Evolutionary conservation across 768 basidiomycete species (phyloP).

Genomic region (Galerina marginata): DNA sequence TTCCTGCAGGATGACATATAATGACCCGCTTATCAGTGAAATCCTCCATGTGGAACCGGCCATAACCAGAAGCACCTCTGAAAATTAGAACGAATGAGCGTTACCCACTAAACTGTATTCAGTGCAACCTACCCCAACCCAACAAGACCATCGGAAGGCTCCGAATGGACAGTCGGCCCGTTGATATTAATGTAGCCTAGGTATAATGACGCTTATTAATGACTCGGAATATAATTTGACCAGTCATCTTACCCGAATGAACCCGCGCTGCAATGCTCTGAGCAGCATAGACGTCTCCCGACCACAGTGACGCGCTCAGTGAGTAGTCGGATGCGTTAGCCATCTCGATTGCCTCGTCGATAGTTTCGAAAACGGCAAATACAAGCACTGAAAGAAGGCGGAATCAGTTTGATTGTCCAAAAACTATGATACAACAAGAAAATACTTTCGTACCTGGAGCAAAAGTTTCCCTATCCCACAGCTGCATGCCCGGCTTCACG

Average conservation of each 20-base stretch:
- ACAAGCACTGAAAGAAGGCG: conserved; percentile 40
- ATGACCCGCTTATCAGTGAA: conserved; percentile 53
- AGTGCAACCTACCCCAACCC: conserved; percentile 50
- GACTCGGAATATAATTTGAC: background rate
- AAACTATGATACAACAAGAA: background rate
- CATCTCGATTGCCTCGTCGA: conserved; percentile 59
- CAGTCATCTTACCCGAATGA: conserved; percentile 44
- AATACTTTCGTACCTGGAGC: conserved; percentile 50
- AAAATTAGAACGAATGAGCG: background rate
- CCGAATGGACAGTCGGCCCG: conserved; percentile 54
- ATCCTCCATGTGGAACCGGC: conserved; percentile 54
- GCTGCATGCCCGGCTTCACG: conserved; percentile 53
- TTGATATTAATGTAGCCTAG: conserved; percentile 61
- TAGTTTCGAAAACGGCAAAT: conserved; percentile 49
- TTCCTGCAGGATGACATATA: conserved; percentile 44
- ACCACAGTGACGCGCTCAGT: conserved; percentile 58
- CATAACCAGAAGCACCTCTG: conserved; percentile 56
- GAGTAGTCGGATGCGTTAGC: conserved; percentile 62
- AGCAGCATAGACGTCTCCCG: conserved; percentile 47
- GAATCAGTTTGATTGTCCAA: background rate
- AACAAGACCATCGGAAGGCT: conserved; percentile 40
- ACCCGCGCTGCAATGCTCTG: conserved; percentile 52
- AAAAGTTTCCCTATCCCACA: conserved; percentile 68
- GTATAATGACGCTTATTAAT: background rate
- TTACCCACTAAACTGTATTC: background rate